Base-by-base conservation (phyloP, 1,284 basidiomycete species). In the Trichosporon asahii region DNA sequence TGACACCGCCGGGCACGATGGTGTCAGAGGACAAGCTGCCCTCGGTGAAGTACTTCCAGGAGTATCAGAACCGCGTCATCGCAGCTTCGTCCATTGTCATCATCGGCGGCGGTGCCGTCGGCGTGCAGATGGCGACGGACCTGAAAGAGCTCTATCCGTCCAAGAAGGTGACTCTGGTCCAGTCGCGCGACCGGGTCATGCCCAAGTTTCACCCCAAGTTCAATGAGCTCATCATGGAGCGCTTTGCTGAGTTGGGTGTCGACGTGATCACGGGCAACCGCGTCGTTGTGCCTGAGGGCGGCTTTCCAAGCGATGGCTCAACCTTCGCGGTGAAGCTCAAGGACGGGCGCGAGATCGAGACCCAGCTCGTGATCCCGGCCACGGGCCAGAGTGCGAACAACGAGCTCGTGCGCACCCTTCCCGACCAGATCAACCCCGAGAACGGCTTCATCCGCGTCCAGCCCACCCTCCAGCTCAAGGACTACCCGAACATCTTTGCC, bases 91-190 rank as follows among this genome's bases (percentile, higher is more conserved):
- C 66, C 12, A 76, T 84, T 33, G 75, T 80, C 25, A 76, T 85
- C 44, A 74, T 81, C 44, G 84, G 84, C 3, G 83, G 82, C 14
- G 83, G 83, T 1, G 84, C 84, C 0, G 76, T 84, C 11, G 84
- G 84, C 86, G 78, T 84, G 29, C 83, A 91, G 79, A 89, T 89
- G 74, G 89, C 90, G 0, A 87, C 88, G 1, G 90, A 92, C 77
- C 88, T 91, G 72, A 88, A 87, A 35, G 87, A 87, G 14, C 76
- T 89, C 18, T 86, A 88, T 74, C 89, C 89, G 0, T 76, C 80
- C 31, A 89, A 89, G 77, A 77, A 81, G 2, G 87, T 91, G 1
- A 90, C 89, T 0, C 84, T 91, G n/a, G 82, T 91, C 0, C 90
- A 91, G 77, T 90, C 89, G 0, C 86, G 90, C 3, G 73, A 82